Conservation (phyloP, 2,329 filamentous ascomycete genomes). For the Apiospora sp. region DNA sequence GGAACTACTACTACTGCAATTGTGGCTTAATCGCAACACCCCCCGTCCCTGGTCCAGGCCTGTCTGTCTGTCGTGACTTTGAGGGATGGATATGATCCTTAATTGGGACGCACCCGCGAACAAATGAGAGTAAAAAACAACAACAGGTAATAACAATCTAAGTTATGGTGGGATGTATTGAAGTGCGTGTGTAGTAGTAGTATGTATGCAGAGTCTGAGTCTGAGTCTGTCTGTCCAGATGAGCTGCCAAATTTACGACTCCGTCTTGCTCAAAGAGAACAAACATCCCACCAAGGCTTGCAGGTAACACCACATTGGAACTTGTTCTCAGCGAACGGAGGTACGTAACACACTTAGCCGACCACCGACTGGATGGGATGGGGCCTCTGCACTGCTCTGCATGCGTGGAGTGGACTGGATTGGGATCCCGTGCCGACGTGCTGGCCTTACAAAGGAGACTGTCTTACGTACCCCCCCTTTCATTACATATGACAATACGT, state of each 20-base stretch:
- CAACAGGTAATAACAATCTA: too few relatives aligned
- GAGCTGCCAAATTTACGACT: not conserved
- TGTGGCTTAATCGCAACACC: too few relatives aligned
- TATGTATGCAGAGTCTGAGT: too few relatives aligned
- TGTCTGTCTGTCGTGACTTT: too few relatives aligned
- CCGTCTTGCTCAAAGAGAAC: not conserved
- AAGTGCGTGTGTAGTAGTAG: too few relatives aligned
- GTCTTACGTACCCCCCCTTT: constrained; percentile 18
- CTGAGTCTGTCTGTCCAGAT: too few relatives aligned
- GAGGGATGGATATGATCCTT: too few relatives aligned
- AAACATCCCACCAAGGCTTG: not conserved
- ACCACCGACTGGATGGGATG: constrained; percentile 9
- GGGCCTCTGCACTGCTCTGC: not conserved
- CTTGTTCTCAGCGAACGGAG: not conserved
- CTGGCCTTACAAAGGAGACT: not conserved
- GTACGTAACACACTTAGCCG: not conserved
- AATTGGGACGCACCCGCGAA: too few relatives aligned
- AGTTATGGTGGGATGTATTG: too few relatives aligned
- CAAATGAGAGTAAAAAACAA: too few relatives aligned
- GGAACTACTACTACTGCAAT: too few relatives aligned
- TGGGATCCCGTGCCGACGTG: not conserved
- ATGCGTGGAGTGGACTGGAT: not conserved
- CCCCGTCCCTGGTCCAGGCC: too few relatives aligned
- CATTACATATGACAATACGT: not conserved
- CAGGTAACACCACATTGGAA: constrained; percentile 4